Percentiles rank a stretch among this genome's conserved stretches.
Evolutionary conservation across 1,284 basidiomycete genomes (phyloP).

Genomic region (Polyporus tsugae): DNA sequence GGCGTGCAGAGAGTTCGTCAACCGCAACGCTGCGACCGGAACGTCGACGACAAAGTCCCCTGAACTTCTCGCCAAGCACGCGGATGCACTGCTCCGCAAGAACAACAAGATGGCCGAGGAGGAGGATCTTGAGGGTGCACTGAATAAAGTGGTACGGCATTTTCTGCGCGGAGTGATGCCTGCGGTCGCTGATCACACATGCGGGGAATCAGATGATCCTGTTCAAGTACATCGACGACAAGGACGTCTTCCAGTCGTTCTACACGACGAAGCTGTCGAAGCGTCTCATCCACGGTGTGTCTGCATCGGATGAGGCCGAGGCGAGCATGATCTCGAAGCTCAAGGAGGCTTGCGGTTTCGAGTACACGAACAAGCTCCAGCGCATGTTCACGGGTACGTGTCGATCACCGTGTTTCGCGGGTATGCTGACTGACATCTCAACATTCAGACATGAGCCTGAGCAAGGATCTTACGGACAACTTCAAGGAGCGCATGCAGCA

Average conservation of each 20-base stretch:
- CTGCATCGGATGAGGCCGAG: conserved; percentile 97
- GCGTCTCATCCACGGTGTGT: conserved; percentile 92
- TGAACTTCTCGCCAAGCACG: conserved; percentile 94
- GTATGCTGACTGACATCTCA: conserved; percentile 17
- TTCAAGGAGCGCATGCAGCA: conserved; percentile 96
- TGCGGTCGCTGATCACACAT: not conserved
- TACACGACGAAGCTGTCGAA: conserved; percentile 97
- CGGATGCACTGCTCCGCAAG: conserved; percentile 92
- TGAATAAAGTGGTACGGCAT: conserved; percentile 86
- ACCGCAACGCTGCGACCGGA: conserved; percentile 91
- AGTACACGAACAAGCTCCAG: conserved; percentile 98
- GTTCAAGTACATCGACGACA: conserved; percentile 99
- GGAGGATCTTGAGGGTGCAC: conserved; percentile 86
- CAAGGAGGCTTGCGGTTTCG: conserved; percentile 98
- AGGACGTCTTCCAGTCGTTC: conserved; percentile 99
- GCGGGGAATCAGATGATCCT: conserved; percentile 81
- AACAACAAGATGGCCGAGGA: conserved; percentile 97
- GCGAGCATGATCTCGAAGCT: conserved; percentile 99
- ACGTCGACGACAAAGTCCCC: conserved; percentile 89
- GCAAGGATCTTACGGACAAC: conserved; percentile 95
- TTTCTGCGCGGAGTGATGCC: not conserved
- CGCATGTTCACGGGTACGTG: conserved; percentile 94
- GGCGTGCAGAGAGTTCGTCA: conserved; percentile 97
- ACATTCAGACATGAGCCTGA: conserved; percentile 87
- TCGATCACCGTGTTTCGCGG: not conserved